These are phyloP conservation scores for Neoboletus subvelutipes DNA, from an alignment of 768 basidiomycete genomes.

Conservation along the genomic window DNA sequence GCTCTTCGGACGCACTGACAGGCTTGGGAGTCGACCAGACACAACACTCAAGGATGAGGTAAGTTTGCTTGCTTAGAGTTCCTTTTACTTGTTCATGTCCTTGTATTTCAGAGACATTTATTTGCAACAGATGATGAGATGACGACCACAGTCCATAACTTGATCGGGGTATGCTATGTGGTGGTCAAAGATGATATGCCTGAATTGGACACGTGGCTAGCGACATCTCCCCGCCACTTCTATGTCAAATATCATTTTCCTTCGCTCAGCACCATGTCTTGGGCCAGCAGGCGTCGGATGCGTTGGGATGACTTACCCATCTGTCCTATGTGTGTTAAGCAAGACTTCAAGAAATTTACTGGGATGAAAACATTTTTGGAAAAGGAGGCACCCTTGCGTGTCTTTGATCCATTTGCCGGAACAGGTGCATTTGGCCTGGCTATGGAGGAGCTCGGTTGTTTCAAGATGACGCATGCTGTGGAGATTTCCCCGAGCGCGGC, in stretches of 20 bases:
- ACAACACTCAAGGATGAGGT: conserved; percentile 58
- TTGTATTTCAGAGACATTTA: conserved; percentile 50
- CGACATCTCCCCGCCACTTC: conserved; percentile 56
- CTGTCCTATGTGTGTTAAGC: conserved; percentile 45
- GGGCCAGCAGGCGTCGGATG: conserved; percentile 38
- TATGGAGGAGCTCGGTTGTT: conserved; percentile 51
- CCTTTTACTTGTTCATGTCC: neutral
- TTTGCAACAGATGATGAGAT: conserved; percentile 53
- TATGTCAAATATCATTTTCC: conserved; percentile 55
- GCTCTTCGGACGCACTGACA: conserved; percentile 52
- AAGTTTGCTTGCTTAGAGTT: neutral
- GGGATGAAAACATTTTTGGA: conserved; percentile 34
- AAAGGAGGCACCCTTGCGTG: conserved; percentile 27
- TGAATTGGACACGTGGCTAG: conserved; percentile 46
- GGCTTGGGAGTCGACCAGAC: conserved; percentile 37
- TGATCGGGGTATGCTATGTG: conserved; percentile 53
- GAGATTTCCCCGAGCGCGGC: conserved; percentile 80
- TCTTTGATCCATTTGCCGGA: conserved; percentile 46
- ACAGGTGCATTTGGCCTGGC: conserved; percentile 63
- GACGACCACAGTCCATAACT: conserved; percentile 33
- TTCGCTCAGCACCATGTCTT: conserved; percentile 36
- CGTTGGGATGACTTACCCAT: conserved; percentile 38
- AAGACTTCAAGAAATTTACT: conserved; percentile 32
- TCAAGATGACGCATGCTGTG: conserved; percentile 62
- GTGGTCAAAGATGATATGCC: conserved; percentile 35